A percentile compares a stretch with the other conserved stretches of the same genome.
phyloP scores from a whole-genome alignment of 2,329 filamentous ascomycete genomes.

The Stemphylium vesicarium region DNA sequence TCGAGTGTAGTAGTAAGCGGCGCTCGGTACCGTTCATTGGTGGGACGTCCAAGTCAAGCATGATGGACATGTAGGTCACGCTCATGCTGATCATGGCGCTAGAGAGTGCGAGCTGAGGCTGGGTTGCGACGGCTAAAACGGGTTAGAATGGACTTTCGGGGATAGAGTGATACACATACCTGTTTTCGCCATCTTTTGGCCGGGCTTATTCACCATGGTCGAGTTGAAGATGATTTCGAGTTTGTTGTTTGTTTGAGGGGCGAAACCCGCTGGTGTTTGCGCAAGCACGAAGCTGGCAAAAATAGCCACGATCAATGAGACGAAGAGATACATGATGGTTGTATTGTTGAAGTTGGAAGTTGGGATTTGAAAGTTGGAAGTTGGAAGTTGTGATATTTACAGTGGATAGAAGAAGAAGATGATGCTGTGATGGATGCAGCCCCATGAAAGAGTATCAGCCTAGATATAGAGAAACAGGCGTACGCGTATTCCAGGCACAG shows the following conservation, averaged over 20 bases:
- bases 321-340: constrained; percentile 31
- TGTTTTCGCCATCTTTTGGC: constrained; percentile 37
- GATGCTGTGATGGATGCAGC: not conserved
- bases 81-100: constrained; percentile 17
- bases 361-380: not conserved
- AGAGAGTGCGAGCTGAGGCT: constrained; percentile 38
- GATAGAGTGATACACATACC: constrained; percentile 17
- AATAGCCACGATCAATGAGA: constrained; percentile 31
- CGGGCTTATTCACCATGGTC: constrained; percentile 37
- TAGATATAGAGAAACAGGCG: constrained; percentile 20
- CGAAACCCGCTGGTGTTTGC: constrained; percentile 43
- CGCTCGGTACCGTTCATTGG: constrained; percentile 29
- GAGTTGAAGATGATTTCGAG: constrained; percentile 43
- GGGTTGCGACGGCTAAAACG: constrained; percentile 29
- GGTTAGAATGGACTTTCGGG: constrained; percentile 8
- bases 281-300: constrained; percentile 36
- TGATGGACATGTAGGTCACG: constrained; percentile 44
- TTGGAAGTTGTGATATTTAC: not conserved
- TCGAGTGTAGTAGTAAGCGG: constrained; percentile 41
- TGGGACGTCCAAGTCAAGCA: constrained; percentile 47
- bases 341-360: not conserved
- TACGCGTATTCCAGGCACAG: constrained; percentile 32
- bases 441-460: constrained; percentile 7
- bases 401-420: not conserved
- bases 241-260: constrained; percentile 33